phyloP scores from a whole-genome alignment of 768 basidiomycete genomes.

The Wakefieldia striispora region DNA sequence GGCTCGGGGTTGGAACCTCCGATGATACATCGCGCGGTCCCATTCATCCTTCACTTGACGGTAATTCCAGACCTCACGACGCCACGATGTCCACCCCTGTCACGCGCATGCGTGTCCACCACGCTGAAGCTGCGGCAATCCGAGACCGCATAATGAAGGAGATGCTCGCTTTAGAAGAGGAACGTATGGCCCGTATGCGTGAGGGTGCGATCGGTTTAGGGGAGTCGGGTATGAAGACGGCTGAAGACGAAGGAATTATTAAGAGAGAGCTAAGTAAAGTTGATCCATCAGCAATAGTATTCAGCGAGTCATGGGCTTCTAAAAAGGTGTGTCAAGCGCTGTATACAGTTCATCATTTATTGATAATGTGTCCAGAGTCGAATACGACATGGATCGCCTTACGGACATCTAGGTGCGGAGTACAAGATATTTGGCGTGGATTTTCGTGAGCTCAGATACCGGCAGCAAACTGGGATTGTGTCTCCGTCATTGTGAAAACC shows the following conservation, averaged over 20 bases:
- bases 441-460: constrained; percentile 8
- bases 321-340: constrained; percentile 69
- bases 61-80: constrained; percentile 21
- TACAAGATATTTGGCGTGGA: constrained; percentile 13
- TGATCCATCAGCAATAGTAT: constrained; percentile 94
- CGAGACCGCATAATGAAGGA: constrained; percentile 97
- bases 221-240: constrained; percentile 57
- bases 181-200: constrained; percentile 92
- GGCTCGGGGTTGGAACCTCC: constrained; percentile 36
- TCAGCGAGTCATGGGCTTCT: constrained; percentile 90
- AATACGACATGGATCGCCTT: constrained; percentile 90
- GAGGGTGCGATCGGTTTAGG: constrained; percentile 64
- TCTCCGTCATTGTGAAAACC: constrained; percentile 98
- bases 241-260: constrained; percentile 93
- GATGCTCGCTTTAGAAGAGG: constrained; percentile 96
- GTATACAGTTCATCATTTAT: background rate
- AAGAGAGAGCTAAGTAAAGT: constrained; percentile 89
- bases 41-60: constrained; percentile 32
- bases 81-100: constrained; percentile 31
- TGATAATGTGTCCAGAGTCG: constrained; percentile 48
- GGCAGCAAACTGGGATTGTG: constrained; percentile 78
- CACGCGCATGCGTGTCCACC: constrained; percentile 70
- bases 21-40: constrained; percentile 25
- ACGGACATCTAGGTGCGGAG: constrained; percentile 82
- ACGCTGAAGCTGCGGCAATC: constrained; percentile 84